Evolutionary conservation across 2,329 filamentous ascomycete genomes (phyloP).

Genomic region (Hymenoscyphus albidus): DNA sequence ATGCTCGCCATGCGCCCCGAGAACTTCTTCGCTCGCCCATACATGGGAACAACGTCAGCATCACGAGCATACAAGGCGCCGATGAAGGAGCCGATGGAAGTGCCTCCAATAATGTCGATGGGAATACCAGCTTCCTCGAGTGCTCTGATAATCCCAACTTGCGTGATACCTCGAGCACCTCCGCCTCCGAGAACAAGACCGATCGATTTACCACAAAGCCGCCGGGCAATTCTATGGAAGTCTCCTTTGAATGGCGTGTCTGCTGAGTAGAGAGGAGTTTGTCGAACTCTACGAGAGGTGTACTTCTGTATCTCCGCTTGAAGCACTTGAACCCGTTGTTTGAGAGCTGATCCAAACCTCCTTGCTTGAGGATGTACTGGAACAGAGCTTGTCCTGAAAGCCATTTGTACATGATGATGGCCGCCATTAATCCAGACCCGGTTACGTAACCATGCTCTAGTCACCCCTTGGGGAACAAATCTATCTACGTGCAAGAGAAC

Average conservation of each 20-base stretch:
- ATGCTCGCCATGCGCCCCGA: constrained; percentile 97
- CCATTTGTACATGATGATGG: constrained; percentile 97
- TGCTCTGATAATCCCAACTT: constrained; percentile 89
- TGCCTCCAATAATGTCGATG: constrained; percentile 91
- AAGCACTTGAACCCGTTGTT: constrained; percentile 87
- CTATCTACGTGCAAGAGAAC: constrained; percentile 86
- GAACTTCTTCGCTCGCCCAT: constrained; percentile 95
- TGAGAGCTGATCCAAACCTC: constrained; percentile 78
- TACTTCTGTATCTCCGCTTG: constrained; percentile 99
- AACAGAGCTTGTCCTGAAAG: constrained; percentile 71
- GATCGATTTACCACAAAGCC: constrained; percentile 89
- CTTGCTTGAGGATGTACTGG: constrained; percentile 72
- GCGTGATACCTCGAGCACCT: constrained; percentile 85
- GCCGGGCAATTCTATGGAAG: constrained; percentile 86
- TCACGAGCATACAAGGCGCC: constrained; percentile 94
- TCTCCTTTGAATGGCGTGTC: constrained; percentile 94
- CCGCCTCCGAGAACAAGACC: constrained; percentile 92
- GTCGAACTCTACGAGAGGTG: constrained; percentile 86
- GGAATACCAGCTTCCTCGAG: constrained; percentile 95
- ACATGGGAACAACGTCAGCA: constrained; percentile 95
- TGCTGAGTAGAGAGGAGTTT: constrained; percentile 82
- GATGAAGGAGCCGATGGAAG: constrained; percentile 93
- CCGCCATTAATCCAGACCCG: constrained; percentile 97
- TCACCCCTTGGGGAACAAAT: constrained; percentile 80
- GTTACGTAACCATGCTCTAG: constrained; percentile 84